Conservation (phyloP, 2,329 filamentous ascomycete genomes). For the Epichloe sp. region DNA sequence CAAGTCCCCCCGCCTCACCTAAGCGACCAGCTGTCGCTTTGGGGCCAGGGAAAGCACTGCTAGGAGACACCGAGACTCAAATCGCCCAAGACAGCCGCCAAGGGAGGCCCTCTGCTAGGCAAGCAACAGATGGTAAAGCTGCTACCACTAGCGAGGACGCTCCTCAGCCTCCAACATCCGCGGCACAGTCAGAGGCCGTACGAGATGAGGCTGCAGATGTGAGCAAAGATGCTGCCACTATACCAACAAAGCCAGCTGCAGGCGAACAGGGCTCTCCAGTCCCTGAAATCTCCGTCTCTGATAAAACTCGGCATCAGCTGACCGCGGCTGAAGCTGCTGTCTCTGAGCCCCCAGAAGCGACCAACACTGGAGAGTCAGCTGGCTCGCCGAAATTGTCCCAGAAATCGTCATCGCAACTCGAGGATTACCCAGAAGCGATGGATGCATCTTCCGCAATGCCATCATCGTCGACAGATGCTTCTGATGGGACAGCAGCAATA, state of each 20-base stretch:
- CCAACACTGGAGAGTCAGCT: not conserved
- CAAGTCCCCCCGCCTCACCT: constrained; percentile 1
- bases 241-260: not conserved
- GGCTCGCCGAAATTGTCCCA: not conserved
- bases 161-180: not conserved
- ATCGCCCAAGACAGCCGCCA: not conserved
- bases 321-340: not conserved
- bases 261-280: not conserved
- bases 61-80: not conserved
- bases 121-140: not conserved
- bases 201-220: not conserved
- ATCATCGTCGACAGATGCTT: not conserved
- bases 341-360: not conserved
- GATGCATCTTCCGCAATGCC: not conserved
- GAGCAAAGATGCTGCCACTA: not conserved
- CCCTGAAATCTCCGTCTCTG: not conserved
- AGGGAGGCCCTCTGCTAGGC: not conserved
- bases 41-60: not conserved
- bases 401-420: not conserved
- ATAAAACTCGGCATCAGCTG: not conserved
- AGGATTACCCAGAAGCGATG: not conserved
- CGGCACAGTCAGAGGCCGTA: not conserved
- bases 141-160: not conserved
- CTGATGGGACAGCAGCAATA: not conserved
- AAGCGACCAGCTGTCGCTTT: not conserved